Percentiles rank a stretch among this genome's conserved stretches.
Conservation (phyloP, 1,284 basidiomycete genomes). For the Ustilago xerochloae region DNA sequence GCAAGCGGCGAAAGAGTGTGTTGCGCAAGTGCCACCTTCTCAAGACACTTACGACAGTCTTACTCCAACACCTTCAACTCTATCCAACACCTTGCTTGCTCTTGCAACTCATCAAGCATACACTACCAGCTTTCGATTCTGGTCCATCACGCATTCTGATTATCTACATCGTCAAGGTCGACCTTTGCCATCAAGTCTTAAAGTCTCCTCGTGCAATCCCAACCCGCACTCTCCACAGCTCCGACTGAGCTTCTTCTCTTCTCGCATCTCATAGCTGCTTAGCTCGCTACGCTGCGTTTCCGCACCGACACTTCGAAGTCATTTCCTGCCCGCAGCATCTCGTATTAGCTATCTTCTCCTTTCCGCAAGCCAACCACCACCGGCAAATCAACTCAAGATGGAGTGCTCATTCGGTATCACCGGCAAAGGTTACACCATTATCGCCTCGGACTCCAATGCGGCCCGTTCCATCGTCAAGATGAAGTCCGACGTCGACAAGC, state of each 20-base stretch:
- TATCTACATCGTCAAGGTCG: too few species aligned
- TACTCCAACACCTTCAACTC: neutral
- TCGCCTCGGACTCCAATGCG: slow-evolving; percentile 87
- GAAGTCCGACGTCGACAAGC: slow-evolving; percentile 97
- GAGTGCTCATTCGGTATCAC: slow-evolving; percentile 72
- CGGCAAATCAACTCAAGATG: slow-evolving; percentile 46
- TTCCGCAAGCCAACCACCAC: neutral
- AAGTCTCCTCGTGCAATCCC: too few species aligned
- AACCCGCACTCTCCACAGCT: too few species aligned
- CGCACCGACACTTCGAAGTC: too few species aligned
- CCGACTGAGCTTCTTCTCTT: too few species aligned
- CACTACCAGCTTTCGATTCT: neutral
- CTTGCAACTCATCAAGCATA: neutral
- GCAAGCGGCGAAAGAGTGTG: neutral
- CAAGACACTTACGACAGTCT: slow-evolving; percentile 22
- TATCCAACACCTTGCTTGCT: neutral
- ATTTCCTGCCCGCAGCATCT: too few species aligned
- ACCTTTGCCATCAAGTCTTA: too few species aligned
- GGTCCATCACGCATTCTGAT: too few species aligned
- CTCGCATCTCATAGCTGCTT: too few species aligned
- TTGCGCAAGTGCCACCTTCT: slow-evolving; percentile 44
- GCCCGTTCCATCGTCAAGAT: slow-evolving; percentile 94
- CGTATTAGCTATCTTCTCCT: neutral
- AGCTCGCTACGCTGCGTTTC: too few species aligned
- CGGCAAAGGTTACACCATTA: slow-evolving; percentile 66